These are phyloP conservation scores for Didymosphaeria variabile DNA, from an alignment of 2,329 filamentous ascomycete genomes.

Conservation along the genomic window DNA sequence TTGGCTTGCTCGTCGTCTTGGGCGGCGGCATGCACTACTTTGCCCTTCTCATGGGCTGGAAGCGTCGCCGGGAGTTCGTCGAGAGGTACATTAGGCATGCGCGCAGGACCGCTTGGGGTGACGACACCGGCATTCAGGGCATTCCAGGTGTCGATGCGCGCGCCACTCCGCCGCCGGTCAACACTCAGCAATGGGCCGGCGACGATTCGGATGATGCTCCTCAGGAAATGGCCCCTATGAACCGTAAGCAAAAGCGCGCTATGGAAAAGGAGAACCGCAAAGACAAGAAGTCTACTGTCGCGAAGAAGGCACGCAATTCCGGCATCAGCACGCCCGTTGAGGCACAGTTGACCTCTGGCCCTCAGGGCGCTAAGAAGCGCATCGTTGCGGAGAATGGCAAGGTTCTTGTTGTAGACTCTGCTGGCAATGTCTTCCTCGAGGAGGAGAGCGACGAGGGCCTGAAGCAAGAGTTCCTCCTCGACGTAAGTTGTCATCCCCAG, in stretches of 20 bases:
- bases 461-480: conserved; percentile 82
- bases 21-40: conserved; percentile 90
- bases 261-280: conserved; percentile 86
- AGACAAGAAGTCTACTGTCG: conserved; percentile 59
- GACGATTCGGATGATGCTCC: conserved; percentile 53
- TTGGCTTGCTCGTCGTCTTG: conserved; percentile 81
- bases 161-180: conserved; percentile 43
- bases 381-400: conserved; percentile 96
- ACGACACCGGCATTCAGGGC: conserved; percentile 71
- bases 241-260: conserved; percentile 86
- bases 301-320: conserved; percentile 65
- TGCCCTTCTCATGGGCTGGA: conserved; percentile 85
- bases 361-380: conserved; percentile 81
- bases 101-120: conserved; percentile 87
- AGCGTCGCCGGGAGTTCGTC: conserved; percentile 89
- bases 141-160: conserved; percentile 68
- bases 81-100: conserved; percentile 92
- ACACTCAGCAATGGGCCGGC: conserved; percentile 37
- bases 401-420: conserved; percentile 87
- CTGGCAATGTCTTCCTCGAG: conserved; percentile 94
- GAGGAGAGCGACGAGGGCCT: conserved; percentile 88
- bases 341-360: conserved; percentile 61
- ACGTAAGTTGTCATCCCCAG: conserved; percentile 67
- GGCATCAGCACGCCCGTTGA: conserved; percentile 65
- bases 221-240: conserved; percentile 68